phyloP scores from a whole-genome alignment of 257 asterid genomes.

The Solanum chmielewskii region DNA sequence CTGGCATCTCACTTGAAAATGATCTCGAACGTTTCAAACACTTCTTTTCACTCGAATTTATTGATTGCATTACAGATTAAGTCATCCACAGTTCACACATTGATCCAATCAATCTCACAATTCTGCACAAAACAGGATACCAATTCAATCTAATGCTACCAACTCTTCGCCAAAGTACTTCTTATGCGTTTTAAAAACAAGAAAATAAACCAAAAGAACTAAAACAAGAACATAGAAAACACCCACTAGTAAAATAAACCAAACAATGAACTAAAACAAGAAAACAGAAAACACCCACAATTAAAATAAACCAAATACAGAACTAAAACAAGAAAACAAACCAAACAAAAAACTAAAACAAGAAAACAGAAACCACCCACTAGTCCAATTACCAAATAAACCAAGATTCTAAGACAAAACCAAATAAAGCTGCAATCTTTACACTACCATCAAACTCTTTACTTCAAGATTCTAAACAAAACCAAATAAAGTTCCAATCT shows the following conservation, averaged over 20 bases:
- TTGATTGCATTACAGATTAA: constrained; percentile 63
- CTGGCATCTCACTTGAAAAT: constrained; percentile 47
- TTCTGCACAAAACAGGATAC: constrained; percentile 16
- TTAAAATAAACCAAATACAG: background rate
- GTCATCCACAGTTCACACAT: constrained; percentile 26
- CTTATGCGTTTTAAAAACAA: background rate
- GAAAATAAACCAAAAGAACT: background rate
- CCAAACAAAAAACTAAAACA: background rate
- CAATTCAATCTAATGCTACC: background rate
- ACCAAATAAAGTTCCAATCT: background rate
- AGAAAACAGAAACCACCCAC: no score
- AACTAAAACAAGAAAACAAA: no score
- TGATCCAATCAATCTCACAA: constrained; percentile 28
- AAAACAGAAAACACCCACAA: background rate
- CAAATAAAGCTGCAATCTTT: background rate
- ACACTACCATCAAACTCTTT: background rate
- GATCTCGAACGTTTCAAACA: constrained; percentile 52
- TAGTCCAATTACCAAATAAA: no score
- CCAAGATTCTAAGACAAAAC: background rate
- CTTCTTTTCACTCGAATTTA: constrained; percentile 21
- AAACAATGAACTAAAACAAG: background rate
- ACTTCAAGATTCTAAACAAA: background rate
- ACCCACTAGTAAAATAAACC: background rate
- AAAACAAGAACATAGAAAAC: background rate
- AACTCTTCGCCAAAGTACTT: background rate